Percentiles rank a stretch among this genome's conserved stretches.
phyloP scores from a whole-genome alignment of 805 yeast genomes.

The Kuraishia ogatae region DNA sequence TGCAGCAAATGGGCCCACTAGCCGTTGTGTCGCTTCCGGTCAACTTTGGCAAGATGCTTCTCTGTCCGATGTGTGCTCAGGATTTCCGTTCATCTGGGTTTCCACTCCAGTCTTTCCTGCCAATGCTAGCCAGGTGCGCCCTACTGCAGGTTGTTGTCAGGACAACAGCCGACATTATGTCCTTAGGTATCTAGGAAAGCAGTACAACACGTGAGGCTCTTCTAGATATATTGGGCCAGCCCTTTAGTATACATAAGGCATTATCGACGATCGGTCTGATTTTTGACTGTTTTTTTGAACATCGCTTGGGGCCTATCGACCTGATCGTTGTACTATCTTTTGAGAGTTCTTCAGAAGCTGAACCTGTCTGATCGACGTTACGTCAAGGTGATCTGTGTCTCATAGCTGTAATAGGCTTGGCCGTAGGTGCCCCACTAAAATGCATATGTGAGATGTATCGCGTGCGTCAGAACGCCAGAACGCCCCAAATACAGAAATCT shows the following conservation, averaged over 20 bases:
- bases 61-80: neutral
- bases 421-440: neutral
- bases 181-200: neutral
- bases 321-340: too few relatives aligned
- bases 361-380: too few relatives aligned
- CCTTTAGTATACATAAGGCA: neutral
- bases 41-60: neutral
- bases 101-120: neutral
- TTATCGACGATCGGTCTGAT: neutral
- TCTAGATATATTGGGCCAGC: neutral
- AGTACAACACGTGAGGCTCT: neutral
- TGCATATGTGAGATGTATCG: neutral
- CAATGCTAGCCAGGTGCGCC: neutral
- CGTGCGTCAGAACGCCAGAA: neutral
- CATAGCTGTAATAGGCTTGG: too few relatives aligned
- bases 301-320: too few relatives aligned
- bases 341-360: too few relatives aligned
- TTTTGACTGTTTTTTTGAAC: too few relatives aligned
- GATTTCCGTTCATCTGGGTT: neutral
- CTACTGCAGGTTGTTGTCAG: neutral
- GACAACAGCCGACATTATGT: neutral
- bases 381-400: too few relatives aligned
- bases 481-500: neutral
- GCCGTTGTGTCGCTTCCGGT: neutral
- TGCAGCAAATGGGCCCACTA: neutral